phyloP scores from a whole-genome alignment of 306 rosid species.

The Cucumis hystrix region DNA sequence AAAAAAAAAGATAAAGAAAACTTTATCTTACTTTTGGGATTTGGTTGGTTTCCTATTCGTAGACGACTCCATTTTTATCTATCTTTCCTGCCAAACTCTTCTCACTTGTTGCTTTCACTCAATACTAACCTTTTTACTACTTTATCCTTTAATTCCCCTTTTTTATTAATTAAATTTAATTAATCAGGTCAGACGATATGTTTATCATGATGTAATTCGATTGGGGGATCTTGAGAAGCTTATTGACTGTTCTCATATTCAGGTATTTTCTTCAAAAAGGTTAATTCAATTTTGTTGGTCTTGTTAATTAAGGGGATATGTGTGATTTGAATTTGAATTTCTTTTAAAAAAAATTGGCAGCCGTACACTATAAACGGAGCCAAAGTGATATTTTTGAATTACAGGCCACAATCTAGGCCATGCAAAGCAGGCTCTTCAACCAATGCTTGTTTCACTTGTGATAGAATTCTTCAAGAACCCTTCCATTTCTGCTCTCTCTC shows the following conservation, averaged over 20 bases:
- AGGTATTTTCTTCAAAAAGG: conserved; percentile 24
- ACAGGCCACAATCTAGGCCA: conserved; percentile 78
- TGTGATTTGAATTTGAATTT: too few species aligned
- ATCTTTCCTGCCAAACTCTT: conserved; percentile 46
- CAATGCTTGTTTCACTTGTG: conserved; percentile 77
- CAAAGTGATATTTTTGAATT: conserved; percentile 85
- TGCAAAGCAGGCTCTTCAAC: conserved; percentile 56
- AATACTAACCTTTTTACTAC: conserved; percentile 71
- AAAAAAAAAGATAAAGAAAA: neutral
- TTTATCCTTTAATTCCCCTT: neutral
- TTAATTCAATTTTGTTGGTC: neutral
- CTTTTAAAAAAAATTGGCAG: conserved; percentile 19
- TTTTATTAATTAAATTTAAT: too few species aligned
- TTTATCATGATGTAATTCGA: conserved; percentile 87
- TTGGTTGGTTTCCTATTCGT: conserved; percentile 55
- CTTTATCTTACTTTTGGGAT: conserved; percentile 33
- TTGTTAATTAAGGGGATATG: neutral
- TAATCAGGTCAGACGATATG: conserved; percentile 83
- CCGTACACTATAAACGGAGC: conserved; percentile 90
- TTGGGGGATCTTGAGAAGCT: conserved; percentile 90
- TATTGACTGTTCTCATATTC: conserved; percentile 76
- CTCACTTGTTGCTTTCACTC: conserved; percentile 80
- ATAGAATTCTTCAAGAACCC: conserved; percentile 91
- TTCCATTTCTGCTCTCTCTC: conserved; percentile 89
- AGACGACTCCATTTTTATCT: conserved; percentile 57